Percentiles rank a stretch among this genome's conserved stretches.
Evolutionary conservation across 345 rosid species (phyloP).

Genomic region (Gossypium sturtianum): DNA sequence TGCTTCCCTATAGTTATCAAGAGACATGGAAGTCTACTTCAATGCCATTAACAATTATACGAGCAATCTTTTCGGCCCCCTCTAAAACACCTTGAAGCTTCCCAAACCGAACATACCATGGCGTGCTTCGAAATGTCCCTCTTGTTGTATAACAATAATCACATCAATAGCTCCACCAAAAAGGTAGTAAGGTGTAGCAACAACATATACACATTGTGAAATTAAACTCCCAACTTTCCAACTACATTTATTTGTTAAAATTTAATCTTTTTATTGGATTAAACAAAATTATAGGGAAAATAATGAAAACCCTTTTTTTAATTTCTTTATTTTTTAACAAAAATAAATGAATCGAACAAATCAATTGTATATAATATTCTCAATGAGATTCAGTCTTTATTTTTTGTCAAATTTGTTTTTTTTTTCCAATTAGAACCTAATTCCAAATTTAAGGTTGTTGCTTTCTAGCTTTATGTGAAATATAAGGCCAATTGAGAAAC

Average conservation of each 20-base stretch:
- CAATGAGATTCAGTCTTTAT: neutral
- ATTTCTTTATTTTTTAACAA: constrained; percentile 8
- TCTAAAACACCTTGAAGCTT: constrained; percentile 93
- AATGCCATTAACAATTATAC: constrained; percentile 59
- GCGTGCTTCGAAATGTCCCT: constrained; percentile 24
- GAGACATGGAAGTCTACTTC: constrained; percentile 82
- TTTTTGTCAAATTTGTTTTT: neutral
- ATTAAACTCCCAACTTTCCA: constrained; percentile 83
- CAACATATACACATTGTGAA: constrained; percentile 80
- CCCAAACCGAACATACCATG: constrained; percentile 91
- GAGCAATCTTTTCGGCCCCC: constrained; percentile 74
- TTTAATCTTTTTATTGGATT: neutral
- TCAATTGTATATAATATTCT: neutral
- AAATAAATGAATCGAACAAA: neutral
- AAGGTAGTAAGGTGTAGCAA: constrained; percentile 89
- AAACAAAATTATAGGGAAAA: neutral
- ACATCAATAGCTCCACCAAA: constrained; percentile 96
- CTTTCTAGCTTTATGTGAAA: too few species aligned
- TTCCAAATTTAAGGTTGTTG: too few species aligned
- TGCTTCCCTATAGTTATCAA: constrained; percentile 89
- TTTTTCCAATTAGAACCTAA: too few species aligned
- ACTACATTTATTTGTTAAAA: constrained; percentile 68
- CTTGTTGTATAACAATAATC: constrained; percentile 80
- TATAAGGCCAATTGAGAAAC: too few species aligned
- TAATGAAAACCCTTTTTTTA: constrained; percentile 1